Evolutionary conservation across 2,329 filamentous ascomycete species (phyloP), one percentile per base, ranked within the genome.

Genomic region (Alternaria incomplexa): DNA sequence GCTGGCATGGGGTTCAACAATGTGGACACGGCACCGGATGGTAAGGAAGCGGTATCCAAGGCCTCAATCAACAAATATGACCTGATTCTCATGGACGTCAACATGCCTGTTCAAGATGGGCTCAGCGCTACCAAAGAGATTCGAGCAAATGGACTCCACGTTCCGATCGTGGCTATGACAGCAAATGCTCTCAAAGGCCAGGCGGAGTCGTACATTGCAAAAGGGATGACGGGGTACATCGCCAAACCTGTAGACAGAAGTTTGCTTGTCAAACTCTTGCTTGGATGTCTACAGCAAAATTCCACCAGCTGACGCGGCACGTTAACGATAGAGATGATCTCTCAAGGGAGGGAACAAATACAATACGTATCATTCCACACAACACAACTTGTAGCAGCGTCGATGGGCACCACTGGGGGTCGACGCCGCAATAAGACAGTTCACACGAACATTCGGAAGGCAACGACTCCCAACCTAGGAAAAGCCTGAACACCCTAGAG

Each of bases 171-270:
- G 20, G 86, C 85, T 13, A 83, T 87, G 79, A 87, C 85, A 1
- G 85, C 85, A 0, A 86, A 87, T 63, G 86, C 86, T 0, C 77
- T 88, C 17, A 85, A 85, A 53, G 86, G 84, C 0, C 86, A 88
- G 62, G 82, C 80, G 5, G 86, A 88, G 48, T 80, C 77, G 10
- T 88, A 86, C 64, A 77, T 86, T 26, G 81, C 83, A 5, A 83
- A 82, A 53, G 86, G 86, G 1, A 86, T 88, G 85, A 83, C 85
- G 45, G 86, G 84, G 45, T 88, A 87, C 63, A 78, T 88, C 12
- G 78, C 85, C 2, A 88, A 88, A 66, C 86, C 86, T 0, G 81
- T 87, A 11, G 82, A 85, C 66, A 81, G 83, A n/a, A 81, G 82
- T 53, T 76, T 82, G 8, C 66, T 87, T 46, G 77, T 85, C 25